Base-by-base conservation (phyloP, 495 filamentous ascomycete genomes). In the Lindgomyces ingoldianus region DNA sequence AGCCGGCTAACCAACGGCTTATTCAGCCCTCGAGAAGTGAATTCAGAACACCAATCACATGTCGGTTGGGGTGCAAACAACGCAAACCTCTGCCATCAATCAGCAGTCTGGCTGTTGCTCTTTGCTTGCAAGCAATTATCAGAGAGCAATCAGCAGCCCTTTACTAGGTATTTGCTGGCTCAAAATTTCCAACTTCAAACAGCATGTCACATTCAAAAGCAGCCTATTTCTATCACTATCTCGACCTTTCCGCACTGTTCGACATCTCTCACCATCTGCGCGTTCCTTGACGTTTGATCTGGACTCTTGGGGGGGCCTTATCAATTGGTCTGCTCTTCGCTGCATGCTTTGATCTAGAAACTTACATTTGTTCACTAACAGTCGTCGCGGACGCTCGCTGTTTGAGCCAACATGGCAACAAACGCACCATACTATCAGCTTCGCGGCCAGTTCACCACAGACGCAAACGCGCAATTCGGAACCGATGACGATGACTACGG, bases 381-480 rank as follows among this genome's bases (percentile, higher is more conserved):
- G 57, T n/a, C 26, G 14, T 16, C 51, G 16, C 30, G 19, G n/a
- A 14, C 18, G 10, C 24, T n/a, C 11, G 27, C 27, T 49, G 27
- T 21, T 45, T 42, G 14, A 11, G 14, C 12, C 33, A 45, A 10
- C 26, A 56, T 64, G 52, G 46, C 57, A 18, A 42, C 63, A 46
- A 70, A 66, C 68, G 68, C 68, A 24, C 68, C 68, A 30, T 70
- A 67, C 50, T 70, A 65, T 41, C 63, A 67, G 57, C 21, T 67
- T 24, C 67, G 62, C 36, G 62, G 67, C 56, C 63, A 70, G 49
- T 50, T 51, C 63, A 63, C 48, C 52, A 55, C 10, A 36, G 44
- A 46, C 39, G 42, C 61, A 54, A 70, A 70, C 62, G 57, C 49
- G 3, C 63, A 59, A 6, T 66, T 64, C 42, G 53, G 26, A 12